A percentile compares a stretch with the other conserved stretches of the same genome.
Evolutionary conservation across 2,329 filamentous ascomycete species (phyloP).

Genomic region (Arachnopeziza araneosa): DNA sequence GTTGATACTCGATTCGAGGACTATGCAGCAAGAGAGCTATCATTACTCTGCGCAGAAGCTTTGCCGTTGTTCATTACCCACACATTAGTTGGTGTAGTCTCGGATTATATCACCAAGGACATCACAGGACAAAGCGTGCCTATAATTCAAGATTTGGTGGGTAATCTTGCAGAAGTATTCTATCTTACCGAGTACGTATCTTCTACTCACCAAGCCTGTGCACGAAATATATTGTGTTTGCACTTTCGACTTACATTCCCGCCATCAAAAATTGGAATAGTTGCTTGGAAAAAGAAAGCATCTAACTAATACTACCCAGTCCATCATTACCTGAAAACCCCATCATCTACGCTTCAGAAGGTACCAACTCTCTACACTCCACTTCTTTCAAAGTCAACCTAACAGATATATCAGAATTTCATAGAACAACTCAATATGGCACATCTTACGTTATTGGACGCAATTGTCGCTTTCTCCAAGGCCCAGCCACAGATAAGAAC

Average conservation of each 20-base stretch:
- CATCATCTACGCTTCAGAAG: conserved; percentile 69
- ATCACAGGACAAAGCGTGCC: conserved; percentile 62
- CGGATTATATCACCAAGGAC: conserved; percentile 57
- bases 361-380: conserved; percentile 33
- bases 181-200: conserved; percentile 55
- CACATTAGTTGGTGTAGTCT: conserved; percentile 61
- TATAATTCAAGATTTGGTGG: conserved; percentile 60
- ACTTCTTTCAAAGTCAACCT: not conserved
- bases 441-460: conserved; percentile 65
- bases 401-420: conserved; percentile 50
- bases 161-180: conserved; percentile 69
- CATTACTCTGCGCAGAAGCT: conserved; percentile 44
- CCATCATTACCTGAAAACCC: conserved; percentile 66
- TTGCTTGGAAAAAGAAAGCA: not conserved
- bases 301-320: not conserved
- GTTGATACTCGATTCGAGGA: conserved; percentile 20
- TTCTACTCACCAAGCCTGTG: not conserved
- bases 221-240: not conserved
- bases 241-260: not conserved
- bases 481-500: conserved; percentile 59
- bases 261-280: too few species aligned
- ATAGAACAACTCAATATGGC: conserved; percentile 67
- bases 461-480: conserved; percentile 73
- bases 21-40: conserved; percentile 18
- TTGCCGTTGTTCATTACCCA: conserved; percentile 65